phyloP scores from a whole-genome alignment of 495 filamentous ascomycete genomes.

The Bathelium albidoporum region DNA sequence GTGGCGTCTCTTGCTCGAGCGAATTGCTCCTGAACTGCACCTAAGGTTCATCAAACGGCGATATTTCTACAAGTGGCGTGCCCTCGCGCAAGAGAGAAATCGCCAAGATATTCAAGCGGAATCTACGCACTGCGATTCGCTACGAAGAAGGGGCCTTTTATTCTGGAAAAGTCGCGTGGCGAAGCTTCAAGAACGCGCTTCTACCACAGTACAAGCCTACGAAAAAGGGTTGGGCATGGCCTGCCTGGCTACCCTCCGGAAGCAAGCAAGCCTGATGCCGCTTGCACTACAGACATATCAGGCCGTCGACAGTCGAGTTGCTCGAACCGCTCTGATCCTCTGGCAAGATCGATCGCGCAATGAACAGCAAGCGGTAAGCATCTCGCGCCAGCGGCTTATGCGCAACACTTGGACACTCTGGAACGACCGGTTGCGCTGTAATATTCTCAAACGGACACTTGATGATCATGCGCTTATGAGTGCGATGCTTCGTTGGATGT shows the following conservation, averaged over 20 bases:
- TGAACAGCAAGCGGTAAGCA: slow-evolving; percentile 42
- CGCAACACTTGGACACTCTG: slow-evolving; percentile 53
- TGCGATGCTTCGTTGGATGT: slow-evolving; percentile 54
- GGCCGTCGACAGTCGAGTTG: slow-evolving; percentile 40
- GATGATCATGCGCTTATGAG: slow-evolving; percentile 50
- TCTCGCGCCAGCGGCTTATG: slow-evolving; percentile 44
- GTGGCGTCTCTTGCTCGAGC: slow-evolving; percentile 46
- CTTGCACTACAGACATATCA: slow-evolving; percentile 30
- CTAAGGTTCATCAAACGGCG: slow-evolving; percentile 14
- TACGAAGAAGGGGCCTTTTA: not conserved
- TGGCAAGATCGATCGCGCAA: slow-evolving; percentile 45
- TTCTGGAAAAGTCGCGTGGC: not conserved
- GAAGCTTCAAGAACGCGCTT: slow-evolving; percentile 12
- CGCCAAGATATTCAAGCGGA: slow-evolving; percentile 2
- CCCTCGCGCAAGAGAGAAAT: slow-evolving; percentile 10
- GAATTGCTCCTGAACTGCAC: slow-evolving; percentile 42
- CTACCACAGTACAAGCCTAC: slow-evolving; percentile 5
- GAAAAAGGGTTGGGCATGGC: slow-evolving; percentile 9
- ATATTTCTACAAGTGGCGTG: slow-evolving; percentile 16
- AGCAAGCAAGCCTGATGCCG: slow-evolving; percentile 39
- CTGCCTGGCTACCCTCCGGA: slow-evolving; percentile 33
- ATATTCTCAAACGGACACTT: slow-evolving; percentile 42
- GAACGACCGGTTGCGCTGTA: slow-evolving; percentile 54
- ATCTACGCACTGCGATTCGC: not conserved
- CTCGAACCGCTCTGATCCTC: slow-evolving; percentile 38